Percentiles rank a stretch among this genome's conserved stretches.
phyloP scores from a whole-genome alignment of 169 alveolate genomes.

The Blepharisma undulans region DNA sequence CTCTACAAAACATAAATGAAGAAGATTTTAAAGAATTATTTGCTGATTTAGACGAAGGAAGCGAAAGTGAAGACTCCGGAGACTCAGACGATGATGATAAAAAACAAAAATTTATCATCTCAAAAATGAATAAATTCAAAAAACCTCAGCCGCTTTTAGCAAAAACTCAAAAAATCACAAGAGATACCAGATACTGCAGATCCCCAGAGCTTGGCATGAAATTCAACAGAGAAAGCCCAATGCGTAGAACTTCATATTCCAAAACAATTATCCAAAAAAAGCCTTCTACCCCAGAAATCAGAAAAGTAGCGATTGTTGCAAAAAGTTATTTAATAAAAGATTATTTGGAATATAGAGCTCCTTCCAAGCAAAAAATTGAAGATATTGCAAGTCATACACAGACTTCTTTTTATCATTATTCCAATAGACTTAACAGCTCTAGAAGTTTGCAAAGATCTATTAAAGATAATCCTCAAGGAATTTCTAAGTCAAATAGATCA shows the following conservation, averaged over 20 bases:
- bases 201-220: not conserved
- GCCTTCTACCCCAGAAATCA: not conserved
- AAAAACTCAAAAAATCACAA: not conserved
- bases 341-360: not conserved
- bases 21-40: slow-evolving; percentile 10
- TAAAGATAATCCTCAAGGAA: not conserved
- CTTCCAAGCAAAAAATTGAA: not conserved
- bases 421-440: not conserved
- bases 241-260: not conserved
- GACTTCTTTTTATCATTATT: not conserved
- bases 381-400: not conserved
- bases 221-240: not conserved
- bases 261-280: not conserved
- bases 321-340: not conserved
- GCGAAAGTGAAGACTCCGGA: slow-evolving; percentile 11
- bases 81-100: slow-evolving; percentile 36
- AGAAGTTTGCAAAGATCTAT: not conserved
- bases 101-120: not conserved
- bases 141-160: not conserved
- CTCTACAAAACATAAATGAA: not conserved
- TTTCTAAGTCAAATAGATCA: not conserved
- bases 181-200: not conserved
- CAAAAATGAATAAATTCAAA: not conserved
- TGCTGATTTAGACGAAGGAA: slow-evolving; percentile 7
- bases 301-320: not conserved